Evolutionary conservation across 768 basidiomycete genomes (phyloP).

Genomic region (Macrolepiota dolichaula): DNA sequence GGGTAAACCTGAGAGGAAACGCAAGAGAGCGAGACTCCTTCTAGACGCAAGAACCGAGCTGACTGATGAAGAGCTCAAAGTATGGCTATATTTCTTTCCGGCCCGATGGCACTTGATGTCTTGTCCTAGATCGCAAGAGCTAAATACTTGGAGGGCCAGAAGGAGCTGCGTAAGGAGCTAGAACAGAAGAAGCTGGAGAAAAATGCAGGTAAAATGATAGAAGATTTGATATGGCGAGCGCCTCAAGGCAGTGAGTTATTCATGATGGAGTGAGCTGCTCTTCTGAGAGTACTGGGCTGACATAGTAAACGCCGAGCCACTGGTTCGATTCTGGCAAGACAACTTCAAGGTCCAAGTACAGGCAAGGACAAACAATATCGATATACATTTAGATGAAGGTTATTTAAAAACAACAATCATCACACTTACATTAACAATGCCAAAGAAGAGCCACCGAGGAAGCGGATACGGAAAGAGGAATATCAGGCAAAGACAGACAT

Average conservation of each 20-base stretch:
- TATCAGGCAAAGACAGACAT: not conserved
- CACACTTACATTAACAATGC: not conserved
- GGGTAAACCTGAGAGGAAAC: constrained; percentile 21
- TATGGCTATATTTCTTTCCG: constrained; percentile 17
- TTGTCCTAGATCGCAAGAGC: constrained; percentile 51
- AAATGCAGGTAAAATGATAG: constrained; percentile 47
- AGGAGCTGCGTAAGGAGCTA: constrained; percentile 45
- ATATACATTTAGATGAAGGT: constrained; percentile 20
- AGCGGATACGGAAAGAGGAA: not conserved
- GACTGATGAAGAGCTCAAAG: constrained; percentile 81
- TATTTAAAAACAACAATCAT: not conserved
- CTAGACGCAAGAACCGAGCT: constrained; percentile 76
- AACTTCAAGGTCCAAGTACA: constrained; percentile 71
- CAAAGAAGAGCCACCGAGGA: not conserved
- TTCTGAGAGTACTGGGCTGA: not conserved
- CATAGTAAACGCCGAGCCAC: constrained; percentile 25
- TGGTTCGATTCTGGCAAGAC: constrained; percentile 73
- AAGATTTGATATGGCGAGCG: constrained; percentile 64
- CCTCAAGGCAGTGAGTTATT: constrained; percentile 58
- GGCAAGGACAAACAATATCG: constrained; percentile 46
- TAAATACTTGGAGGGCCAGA: constrained; percentile 66
- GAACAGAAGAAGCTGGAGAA: constrained; percentile 54
- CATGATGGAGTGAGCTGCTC: not conserved
- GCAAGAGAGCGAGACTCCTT: constrained; percentile 53
- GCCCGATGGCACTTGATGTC: not conserved